Evolutionary conservation across 192 early-diverging fungal species (phyloP).

Genomic region (Thamnidium elegans): DNA sequence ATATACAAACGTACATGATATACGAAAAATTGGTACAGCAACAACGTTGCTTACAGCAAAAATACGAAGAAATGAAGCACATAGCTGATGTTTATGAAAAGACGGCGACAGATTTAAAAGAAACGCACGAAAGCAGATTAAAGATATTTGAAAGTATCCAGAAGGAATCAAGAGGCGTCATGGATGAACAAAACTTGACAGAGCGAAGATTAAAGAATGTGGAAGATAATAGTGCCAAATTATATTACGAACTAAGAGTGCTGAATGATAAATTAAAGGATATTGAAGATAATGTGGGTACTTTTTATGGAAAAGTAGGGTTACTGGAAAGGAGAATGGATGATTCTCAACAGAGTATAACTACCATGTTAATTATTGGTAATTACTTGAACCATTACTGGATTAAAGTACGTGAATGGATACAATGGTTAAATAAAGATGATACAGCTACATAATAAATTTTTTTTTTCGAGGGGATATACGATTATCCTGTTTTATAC

Average conservation of each 20-base stretch:
- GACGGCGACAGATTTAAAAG: conserved; percentile 1
- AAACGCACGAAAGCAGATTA: neutral
- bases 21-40: conserved; percentile 35
- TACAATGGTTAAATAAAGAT: neutral
- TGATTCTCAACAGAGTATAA: conserved; percentile 35
- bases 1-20: conserved; percentile 34
- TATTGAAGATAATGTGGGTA: conserved; percentile 40
- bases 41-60: conserved; percentile 20
- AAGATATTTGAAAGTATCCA: conserved; percentile 17
- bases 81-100: conserved; percentile 13
- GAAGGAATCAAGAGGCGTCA: conserved; percentile 1
- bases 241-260: conserved; percentile 40
- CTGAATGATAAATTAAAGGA: conserved; percentile 45
- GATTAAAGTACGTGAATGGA: conserved; percentile 4
- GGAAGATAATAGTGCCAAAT: conserved; percentile 35
- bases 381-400: conserved; percentile 45
- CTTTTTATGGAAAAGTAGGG: conserved; percentile 39
- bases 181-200: conserved; percentile 27
- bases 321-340: conserved; percentile 38
- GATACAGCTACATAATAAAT: too few relatives aligned
- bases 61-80: conserved; percentile 5
- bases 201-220: conserved; percentile 26
- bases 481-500: too few relatives aligned
- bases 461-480: too few relatives aligned
- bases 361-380: conserved; percentile 34